Base-by-base conservation (phyloP, 345 rosid genomes). In the Camelina hispida region DNA sequence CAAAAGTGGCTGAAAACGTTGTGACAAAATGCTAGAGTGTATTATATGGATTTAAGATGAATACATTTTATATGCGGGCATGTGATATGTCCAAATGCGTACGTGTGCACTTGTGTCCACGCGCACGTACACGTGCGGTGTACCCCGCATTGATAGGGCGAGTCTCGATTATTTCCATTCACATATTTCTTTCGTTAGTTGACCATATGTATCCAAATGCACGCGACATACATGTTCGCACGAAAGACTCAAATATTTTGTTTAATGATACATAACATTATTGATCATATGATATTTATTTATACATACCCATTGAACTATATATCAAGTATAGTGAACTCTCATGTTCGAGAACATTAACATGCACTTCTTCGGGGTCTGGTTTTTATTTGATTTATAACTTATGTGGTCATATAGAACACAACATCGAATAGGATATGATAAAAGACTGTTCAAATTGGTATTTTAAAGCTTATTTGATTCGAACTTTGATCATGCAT, bases 61-160 rank as follows among this genome's bases (percentile, higher is more conserved):
- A 57, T 28, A 4, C 30, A 28, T 28, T 28, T 4, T 28, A 28
- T 57, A 38, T 59, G 73, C 4, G 43, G 38, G 60, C 75, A 76
- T 76, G 80, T 76, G 77, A 78, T 66, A 72, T 77, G 76, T 71
- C n/a, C 72, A 64, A 64, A 17, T 38, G 72, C 75, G 47, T 50
- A 50, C 72, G 80, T 71, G 80, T 77, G 80, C 25, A 34, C 35
- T 52, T 14, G 1, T 64, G 76, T 63, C 76, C 76, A 77, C 68
- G 80, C 52, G 35, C 80, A 64, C 46, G 30, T 57, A 56, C 80
- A 77, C 80, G 71, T 77, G 76, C 76, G 76, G 71, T 47, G 43
- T 40, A 10, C 43, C 43, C 43, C 43, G 43, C 43, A 1, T 40
- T 40, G 43, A 40, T 40, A 37, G 62, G 62, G 40, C 9, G 37